Conservation (phyloP, 345 rosid genomes). For the Heritiera littoralis region DNA sequence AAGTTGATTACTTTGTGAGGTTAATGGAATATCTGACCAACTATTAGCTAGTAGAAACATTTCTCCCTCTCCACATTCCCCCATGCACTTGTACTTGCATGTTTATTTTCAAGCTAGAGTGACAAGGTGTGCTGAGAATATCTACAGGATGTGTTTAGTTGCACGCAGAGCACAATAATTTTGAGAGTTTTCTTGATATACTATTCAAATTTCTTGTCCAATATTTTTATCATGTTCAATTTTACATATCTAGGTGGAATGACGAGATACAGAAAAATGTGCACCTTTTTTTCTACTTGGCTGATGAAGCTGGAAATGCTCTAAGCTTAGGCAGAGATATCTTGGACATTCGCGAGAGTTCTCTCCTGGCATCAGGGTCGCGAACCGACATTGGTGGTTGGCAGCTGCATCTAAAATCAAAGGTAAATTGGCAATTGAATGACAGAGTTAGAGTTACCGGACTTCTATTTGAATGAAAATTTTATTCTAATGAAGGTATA, state of each 20-base stretch:
- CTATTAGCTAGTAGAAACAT: neutral
- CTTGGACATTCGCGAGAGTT: slow-evolving; percentile 35
- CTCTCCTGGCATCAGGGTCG: slow-evolving; percentile 72
- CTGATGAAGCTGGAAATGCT: slow-evolving; percentile 74
- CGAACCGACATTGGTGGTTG: slow-evolving; percentile 65
- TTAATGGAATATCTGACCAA: neutral
- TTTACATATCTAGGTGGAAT: slow-evolving; percentile 39
- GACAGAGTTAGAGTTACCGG: neutral
- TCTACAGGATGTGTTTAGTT: neutral
- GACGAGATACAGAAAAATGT: slow-evolving; percentile 52
- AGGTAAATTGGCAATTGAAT: slow-evolving; percentile 42
- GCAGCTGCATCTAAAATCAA: slow-evolving; percentile 78
- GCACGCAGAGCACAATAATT: neutral
- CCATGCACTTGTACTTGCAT: neutral
- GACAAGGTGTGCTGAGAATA: neutral
- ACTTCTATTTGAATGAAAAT: slow-evolving; percentile 1
- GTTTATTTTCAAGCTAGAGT: slow-evolving; percentile 3
- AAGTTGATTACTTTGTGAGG: neutral
- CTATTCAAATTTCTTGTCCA: neutral
- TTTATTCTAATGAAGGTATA: neutral
- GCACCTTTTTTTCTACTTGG: slow-evolving; percentile 83
- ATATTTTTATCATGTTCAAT: slow-evolving; percentile 3
- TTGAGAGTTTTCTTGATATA: neutral
- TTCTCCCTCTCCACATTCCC: neutral
- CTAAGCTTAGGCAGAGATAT: slow-evolving; percentile 44